These are phyloP conservation scores for Tricladium varicosporioides DNA, from an alignment of 2,329 filamentous ascomycete species.

Conservation along the genomic window DNA sequence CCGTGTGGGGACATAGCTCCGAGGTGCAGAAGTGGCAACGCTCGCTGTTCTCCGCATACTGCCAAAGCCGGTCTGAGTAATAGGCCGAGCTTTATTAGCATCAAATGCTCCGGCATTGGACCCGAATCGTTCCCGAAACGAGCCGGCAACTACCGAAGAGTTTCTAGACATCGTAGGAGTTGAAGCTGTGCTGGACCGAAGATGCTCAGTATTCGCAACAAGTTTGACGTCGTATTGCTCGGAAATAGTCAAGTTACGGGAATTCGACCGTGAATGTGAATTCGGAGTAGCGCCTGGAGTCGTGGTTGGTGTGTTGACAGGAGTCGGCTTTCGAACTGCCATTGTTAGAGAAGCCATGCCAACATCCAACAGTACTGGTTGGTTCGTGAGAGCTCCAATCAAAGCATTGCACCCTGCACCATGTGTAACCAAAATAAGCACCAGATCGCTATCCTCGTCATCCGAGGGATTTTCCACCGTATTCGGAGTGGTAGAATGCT, in stretches of 20 bases:
- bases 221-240: conserved; percentile 72
- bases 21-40: conserved; percentile 22
- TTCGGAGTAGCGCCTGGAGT: conserved; percentile 32
- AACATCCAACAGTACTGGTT: conserved; percentile 88
- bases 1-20: conserved; percentile 25
- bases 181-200: conserved; percentile 45
- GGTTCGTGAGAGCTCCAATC: conserved; percentile 86
- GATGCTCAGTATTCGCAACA: conserved; percentile 72
- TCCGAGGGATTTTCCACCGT: conserved; percentile 42
- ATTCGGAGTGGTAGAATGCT: conserved; percentile 37
- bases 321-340: conserved; percentile 60
- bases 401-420: conserved; percentile 95
- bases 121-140: conserved; percentile 29
- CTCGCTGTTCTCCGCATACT: conserved; percentile 34
- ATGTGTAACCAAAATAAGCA: conserved; percentile 87
- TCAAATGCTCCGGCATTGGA: conserved; percentile 39
- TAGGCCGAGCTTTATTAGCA: conserved; percentile 14
- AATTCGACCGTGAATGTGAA: conserved; percentile 39
- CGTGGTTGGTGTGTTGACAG: conserved; percentile 19
- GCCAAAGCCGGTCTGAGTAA: conserved; percentile 26
- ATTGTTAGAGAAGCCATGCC: conserved; percentile 88
- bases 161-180: conserved; percentile 37
- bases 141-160: conserved; percentile 30
- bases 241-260: conserved; percentile 45
- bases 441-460: conserved; percentile 67